phyloP scores from a whole-genome alignment of 805 yeast genomes.

The Torulaspora maleeae region DNA sequence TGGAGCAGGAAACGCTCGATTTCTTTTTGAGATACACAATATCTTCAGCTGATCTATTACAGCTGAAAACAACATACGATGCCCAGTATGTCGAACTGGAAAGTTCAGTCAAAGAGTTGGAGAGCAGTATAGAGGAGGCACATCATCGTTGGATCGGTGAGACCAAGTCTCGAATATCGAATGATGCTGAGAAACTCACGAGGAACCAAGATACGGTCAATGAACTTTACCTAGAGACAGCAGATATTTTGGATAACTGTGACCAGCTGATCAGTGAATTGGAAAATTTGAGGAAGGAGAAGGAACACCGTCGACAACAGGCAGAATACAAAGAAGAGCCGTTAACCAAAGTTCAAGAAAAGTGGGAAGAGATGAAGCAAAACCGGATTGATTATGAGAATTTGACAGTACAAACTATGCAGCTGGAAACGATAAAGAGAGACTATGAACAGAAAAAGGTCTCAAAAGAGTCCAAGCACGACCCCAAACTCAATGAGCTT shows the following conservation, averaged over 20 bases:
- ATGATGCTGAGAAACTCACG: conserved; percentile 17
- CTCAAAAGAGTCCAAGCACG: neutral
- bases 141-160: conserved; percentile 21
- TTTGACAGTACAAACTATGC: conserved; percentile 8
- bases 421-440: conserved; percentile 8
- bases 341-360: conserved; percentile 7
- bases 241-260: conserved; percentile 28
- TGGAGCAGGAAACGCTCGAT: conserved; percentile 34
- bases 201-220: conserved; percentile 23
- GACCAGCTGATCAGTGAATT: conserved; percentile 21
- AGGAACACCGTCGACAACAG: conserved; percentile 5
- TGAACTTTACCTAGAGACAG: conserved; percentile 21
- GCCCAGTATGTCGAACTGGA: conserved; percentile 20
- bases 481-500: conserved; percentile 3
- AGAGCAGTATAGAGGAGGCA: conserved; percentile 16
- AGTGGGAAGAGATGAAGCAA: conserved; percentile 14
- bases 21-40: conserved; percentile 31
- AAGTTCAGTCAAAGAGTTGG: conserved; percentile 20
- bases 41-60: conserved; percentile 20
- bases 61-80: conserved; percentile 25
- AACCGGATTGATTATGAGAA: conserved; percentile 1
- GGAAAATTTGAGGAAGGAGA: conserved; percentile 15
- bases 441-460: conserved; percentile 6
- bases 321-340: conserved; percentile 8
- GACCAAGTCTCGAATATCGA: conserved; percentile 16